These are phyloP conservation scores for Aspergillus sp. DNA, from an alignment of 2,329 filamentous ascomycete genomes.

Conservation along the genomic window DNA sequence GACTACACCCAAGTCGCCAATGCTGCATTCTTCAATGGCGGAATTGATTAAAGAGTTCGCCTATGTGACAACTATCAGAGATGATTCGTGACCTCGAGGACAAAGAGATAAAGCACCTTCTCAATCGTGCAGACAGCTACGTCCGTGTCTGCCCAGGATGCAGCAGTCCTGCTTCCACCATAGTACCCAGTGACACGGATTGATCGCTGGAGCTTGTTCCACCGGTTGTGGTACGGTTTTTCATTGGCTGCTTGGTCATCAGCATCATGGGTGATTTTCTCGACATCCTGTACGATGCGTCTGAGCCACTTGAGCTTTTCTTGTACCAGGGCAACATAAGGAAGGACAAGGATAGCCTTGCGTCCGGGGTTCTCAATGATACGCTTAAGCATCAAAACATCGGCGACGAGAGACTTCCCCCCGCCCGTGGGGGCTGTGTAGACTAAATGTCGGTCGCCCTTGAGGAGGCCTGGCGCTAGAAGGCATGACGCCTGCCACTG, in stretches of 20 bases:
- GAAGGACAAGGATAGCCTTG: slow-evolving; percentile 72
- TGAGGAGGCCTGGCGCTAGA: slow-evolving; percentile 65
- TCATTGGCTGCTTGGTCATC: slow-evolving; percentile 38
- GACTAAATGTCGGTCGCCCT: slow-evolving; percentile 69
- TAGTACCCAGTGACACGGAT: slow-evolving; percentile 73
- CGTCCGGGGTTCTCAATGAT: slow-evolving; percentile 64
- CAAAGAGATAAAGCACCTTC: slow-evolving; percentile 51
- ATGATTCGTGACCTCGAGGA: slow-evolving; percentile 7
- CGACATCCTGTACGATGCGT: slow-evolving; percentile 63
- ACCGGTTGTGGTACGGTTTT: slow-evolving; percentile 52
- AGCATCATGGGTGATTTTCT: slow-evolving; percentile 39
- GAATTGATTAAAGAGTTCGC: slow-evolving; percentile 74
- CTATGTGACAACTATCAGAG: slow-evolving; percentile 40
- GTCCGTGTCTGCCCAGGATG: slow-evolving; percentile 73
- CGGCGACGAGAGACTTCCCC: slow-evolving; percentile 74
- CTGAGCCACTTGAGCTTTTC: slow-evolving; percentile 77
- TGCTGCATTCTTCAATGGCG: slow-evolving; percentile 69
- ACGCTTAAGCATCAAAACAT: slow-evolving; percentile 71
- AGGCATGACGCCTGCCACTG: slow-evolving; percentile 79
- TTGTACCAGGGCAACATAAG: slow-evolving; percentile 77
- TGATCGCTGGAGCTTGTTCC: slow-evolving; percentile 58
- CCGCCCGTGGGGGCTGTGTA: slow-evolving; percentile 79
- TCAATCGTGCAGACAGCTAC: slow-evolving; percentile 79
- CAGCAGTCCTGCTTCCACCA: slow-evolving; percentile 68
- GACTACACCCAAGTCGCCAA: slow-evolving; percentile 65